Conservation (phyloP, 106 monocot species). For the Allium fistulosum region DNA sequence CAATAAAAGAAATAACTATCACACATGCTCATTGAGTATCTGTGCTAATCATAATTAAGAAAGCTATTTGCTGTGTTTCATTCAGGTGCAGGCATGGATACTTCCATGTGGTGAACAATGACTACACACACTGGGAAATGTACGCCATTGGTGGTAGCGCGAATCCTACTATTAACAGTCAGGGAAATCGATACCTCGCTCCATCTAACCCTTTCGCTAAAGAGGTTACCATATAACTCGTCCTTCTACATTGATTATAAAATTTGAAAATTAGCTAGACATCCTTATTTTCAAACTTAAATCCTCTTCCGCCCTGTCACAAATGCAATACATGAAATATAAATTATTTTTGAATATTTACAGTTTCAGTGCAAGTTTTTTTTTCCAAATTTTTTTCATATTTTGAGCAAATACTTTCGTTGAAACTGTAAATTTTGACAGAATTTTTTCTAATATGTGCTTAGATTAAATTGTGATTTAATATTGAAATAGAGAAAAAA, state of each 20-base stretch:
- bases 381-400: too few relatives aligned
- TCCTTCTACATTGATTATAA: background rate
- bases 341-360: too few relatives aligned
- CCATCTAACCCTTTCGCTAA: conserved; percentile 46
- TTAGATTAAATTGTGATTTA: too few relatives aligned
- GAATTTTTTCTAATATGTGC: too few relatives aligned
- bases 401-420: too few relatives aligned
- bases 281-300: background rate
- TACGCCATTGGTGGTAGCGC: conserved; percentile 31
- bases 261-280: too few relatives aligned
- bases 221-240: conserved; percentile 18
- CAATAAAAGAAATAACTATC: too few relatives aligned
- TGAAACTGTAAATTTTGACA: too few relatives aligned
- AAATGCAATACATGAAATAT: too few relatives aligned
- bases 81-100: conserved; percentile 10
- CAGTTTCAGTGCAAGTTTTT: too few relatives aligned
- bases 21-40: too few relatives aligned
- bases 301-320: background rate
- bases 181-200: conserved; percentile 47
- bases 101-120: conserved; percentile 17
- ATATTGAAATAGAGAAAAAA: too few relatives aligned
- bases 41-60: background rate
- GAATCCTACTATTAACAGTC: conserved; percentile 54
- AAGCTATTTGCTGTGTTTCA: background rate
- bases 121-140: conserved; percentile 17